Base-by-base conservation (phyloP, 2,329 filamentous ascomycete genomes). In the Fusarium camptoceras region DNA sequence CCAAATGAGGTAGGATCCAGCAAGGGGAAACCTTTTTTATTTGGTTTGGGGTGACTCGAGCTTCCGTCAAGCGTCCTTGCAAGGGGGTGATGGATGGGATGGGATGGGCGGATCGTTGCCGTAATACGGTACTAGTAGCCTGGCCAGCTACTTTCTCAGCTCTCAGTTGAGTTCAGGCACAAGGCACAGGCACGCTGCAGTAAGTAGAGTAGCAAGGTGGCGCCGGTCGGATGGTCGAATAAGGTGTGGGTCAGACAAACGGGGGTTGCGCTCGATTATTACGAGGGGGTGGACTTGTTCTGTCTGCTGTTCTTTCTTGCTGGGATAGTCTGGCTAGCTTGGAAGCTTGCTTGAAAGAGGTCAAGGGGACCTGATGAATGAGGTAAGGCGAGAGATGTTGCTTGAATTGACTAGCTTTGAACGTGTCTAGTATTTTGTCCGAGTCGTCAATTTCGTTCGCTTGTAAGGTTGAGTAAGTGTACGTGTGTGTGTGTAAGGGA, bases 201-300 rank as follows among this genome's bases (percentile, higher is more conserved):
- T 54, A 51, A 51, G 54, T 55, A 55, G 51, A 68, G 51, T 55
- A 59, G 59, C 50, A 57, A 46, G 64, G 65, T 73, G 73, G 73
- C 68, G 73, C 73, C 71, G 72, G 72, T 75, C 71, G 73, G 68
- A 63, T 57, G 72, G 70, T 71, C 66, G 72, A 72, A 74, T 64
- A 70, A 51, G 67, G 61, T 59, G 72, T 72, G 71, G 72, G 73
- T 75, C 72, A 75, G 59, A 73, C 73, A 67, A 73, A 59, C 31
- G 70, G 72, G 64, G 68, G 34, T n/a, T 37, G 18, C 34, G 34
- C 48, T 64, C 68, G 62, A 68, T 55, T 72, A 66, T 59, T 72
- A 64, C 50, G 59, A 65, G 53, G 63, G 68, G 47, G 67, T 70
- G 67, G 54, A 48, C 34, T 43, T 68, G 37, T 59, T 60, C 31